Evolutionary conservation across 176 grass and related monocot species (phyloP).

Genomic region (Oryza longistaminata): DNA sequence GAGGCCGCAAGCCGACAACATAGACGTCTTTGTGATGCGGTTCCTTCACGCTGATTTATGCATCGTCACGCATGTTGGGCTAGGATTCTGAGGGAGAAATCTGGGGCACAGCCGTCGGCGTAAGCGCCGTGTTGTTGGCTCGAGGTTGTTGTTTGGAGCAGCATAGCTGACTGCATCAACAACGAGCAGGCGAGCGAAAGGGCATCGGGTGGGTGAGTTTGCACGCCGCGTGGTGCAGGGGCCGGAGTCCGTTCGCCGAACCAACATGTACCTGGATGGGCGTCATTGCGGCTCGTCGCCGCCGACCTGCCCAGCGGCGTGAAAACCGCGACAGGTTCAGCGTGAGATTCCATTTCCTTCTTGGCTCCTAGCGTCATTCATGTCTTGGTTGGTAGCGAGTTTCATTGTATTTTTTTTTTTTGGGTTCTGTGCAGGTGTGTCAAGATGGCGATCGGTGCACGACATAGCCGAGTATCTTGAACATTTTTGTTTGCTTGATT

Average conservation of each 20-base stretch:
- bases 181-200: too few relatives aligned
- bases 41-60: too few relatives aligned
- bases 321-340: conserved; percentile 68
- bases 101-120: too few relatives aligned
- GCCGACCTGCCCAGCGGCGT: conserved; percentile 80
- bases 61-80: too few relatives aligned
- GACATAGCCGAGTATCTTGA: conserved; percentile 91
- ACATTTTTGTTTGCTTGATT: neutral
- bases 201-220: conserved; percentile 91
- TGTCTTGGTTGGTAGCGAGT: neutral
- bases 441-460: conserved; percentile 97
- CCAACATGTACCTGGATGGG: conserved; percentile 99
- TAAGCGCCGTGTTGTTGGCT: too few relatives aligned
- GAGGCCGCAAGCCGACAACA: too few relatives aligned
- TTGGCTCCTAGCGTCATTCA: neutral
- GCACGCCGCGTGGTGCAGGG: conserved; percentile 67
- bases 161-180: too few relatives aligned
- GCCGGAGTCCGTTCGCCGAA: conserved; percentile 89
- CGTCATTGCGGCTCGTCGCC: conserved; percentile 90
- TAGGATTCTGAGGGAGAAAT: too few relatives aligned
- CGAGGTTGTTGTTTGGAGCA: too few relatives aligned
- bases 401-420: neutral
- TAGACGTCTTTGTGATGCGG: too few relatives aligned
- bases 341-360: neutral
- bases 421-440: conserved; percentile 80